Evolutionary conservation across 495 filamentous ascomycete genomes (phyloP).

Genomic region (Lasiosphaeria hispida): DNA sequence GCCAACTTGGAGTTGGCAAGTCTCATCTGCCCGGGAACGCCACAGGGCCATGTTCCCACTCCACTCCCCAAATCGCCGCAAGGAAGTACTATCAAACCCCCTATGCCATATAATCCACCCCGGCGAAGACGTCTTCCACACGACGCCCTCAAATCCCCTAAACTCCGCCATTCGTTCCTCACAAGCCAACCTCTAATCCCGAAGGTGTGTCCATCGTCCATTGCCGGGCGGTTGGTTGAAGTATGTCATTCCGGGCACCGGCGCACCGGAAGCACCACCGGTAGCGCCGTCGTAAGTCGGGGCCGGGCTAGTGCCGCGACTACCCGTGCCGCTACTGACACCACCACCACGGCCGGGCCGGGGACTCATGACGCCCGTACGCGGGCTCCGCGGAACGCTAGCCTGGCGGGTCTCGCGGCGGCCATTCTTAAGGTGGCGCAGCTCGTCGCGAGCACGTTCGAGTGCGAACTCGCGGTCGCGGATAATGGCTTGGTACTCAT

Average conservation of each 20-base stretch:
- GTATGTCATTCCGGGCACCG: constrained; percentile 24
- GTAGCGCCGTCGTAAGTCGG: constrained; percentile 23
- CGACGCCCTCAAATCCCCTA: no score
- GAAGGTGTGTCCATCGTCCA: constrained; percentile 38
- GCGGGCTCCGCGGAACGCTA: constrained; percentile 49
- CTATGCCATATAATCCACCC: no score
- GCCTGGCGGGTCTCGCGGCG: constrained; percentile 49
- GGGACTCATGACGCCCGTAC: constrained; percentile 43
- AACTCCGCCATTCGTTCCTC: background rate
- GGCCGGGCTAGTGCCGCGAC: constrained; percentile 47
- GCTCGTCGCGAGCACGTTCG: constrained; percentile 33
- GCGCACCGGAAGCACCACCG: constrained; percentile 15
- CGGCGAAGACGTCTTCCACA: no score
- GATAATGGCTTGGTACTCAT: constrained; percentile 55
- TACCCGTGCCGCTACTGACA: constrained; percentile 33
- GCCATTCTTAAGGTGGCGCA: constrained; percentile 43
- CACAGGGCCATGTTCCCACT: no score
- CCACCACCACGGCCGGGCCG: constrained; percentile 28
- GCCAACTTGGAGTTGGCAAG: no score
- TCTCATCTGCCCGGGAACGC: no score
- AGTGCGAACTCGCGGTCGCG: constrained; percentile 62
- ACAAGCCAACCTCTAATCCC: constrained; percentile 26
- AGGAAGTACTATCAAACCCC: no score
- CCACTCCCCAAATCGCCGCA: no score
- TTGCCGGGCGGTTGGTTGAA: constrained; percentile 20